Base-by-base conservation (phyloP, 1,284 basidiomycete genomes). In the Ustilago nuda region DNA sequence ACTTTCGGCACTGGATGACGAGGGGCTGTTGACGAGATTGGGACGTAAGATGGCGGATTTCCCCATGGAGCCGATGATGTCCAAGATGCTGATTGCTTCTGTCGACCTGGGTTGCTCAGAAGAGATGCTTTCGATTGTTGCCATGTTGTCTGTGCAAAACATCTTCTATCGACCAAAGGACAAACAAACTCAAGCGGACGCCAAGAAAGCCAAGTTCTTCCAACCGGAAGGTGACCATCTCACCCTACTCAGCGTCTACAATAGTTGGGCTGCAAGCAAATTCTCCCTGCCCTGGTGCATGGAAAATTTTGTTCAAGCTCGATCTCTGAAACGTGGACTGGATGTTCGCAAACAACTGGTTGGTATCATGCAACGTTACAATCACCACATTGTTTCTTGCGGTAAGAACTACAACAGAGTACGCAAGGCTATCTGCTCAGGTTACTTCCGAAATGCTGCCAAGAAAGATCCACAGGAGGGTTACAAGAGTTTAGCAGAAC, bases 11-110 rank as follows among this genome's bases (percentile, higher is more conserved):
- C 88, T 99, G 39, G 97, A 99, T 82, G 95, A 98, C 79, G 97
- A 98, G 87, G 97, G 97, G 4, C 88, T 98, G 9, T 88, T 99
- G 80, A 99, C 97, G 0, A 90, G 94, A 17, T 88, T 98, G 13
- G 97, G 96, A 1, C 90, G 96, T 66, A 99, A 99, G 87, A 99
- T 99, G 97, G 96, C 97, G 1, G 96, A 99, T 85, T 96, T 98
- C 88, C 97, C 97, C 7, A 94, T 98, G 91, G 95, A 98, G 75
- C 97, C 96, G 7, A 91, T 93, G 4, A 88, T 95, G 71, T 95
- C 96, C 11, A 99, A 99, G 88, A 98, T 98, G 95, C 88, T 99
- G 61, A 98, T 99, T 86, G 94, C 94, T n/a, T 96, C 94, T 2
- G 95, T 98, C 30, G 96, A 99, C 82, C 78, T 88, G 46, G 95